A percentile compares a stretch with the other conserved stretches of the same genome.
Conservation (phyloP, 2,329 filamentous ascomycete genomes). For the Mariannaea sp. region DNA sequence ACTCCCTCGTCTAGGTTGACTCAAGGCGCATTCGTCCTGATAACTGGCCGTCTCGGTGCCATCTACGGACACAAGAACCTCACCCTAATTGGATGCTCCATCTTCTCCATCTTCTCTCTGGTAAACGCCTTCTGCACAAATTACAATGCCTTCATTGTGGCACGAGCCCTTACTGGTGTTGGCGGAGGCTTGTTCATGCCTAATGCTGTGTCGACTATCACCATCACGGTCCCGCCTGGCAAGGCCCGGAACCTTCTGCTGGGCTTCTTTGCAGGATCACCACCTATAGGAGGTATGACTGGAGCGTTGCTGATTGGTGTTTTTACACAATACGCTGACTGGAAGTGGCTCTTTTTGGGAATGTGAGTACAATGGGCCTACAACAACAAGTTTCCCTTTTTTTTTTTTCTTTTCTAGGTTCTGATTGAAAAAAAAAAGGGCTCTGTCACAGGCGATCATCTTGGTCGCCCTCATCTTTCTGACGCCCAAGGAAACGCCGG, state of each 20-base stretch:
- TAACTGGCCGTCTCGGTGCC: constrained; percentile 56
- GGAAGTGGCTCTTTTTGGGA: constrained; percentile 50
- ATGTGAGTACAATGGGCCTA: constrained; percentile 35
- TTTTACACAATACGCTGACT: constrained; percentile 37
- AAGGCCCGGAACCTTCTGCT: constrained; percentile 50
- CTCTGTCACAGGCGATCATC: constrained; percentile 13
- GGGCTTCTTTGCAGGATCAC: constrained; percentile 53
- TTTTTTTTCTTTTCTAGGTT: too few relatives aligned
- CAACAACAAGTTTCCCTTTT: neutral
- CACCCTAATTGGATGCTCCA: constrained; percentile 48
- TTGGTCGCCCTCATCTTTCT: constrained; percentile 16
- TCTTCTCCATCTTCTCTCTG: constrained; percentile 36
- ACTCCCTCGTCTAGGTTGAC: constrained; percentile 44
- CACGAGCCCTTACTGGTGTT: constrained; percentile 52
- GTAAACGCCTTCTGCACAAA: constrained; percentile 37
- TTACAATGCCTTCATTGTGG: constrained; percentile 48
- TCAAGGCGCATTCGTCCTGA: constrained; percentile 56
- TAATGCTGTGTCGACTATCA: constrained; percentile 56
- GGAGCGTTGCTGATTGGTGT: constrained; percentile 47
- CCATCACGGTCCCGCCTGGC: constrained; percentile 53
- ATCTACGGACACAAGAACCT: constrained; percentile 56
- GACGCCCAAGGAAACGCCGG: constrained; percentile 25
- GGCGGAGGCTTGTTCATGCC: constrained; percentile 58
- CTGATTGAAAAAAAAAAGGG: constrained; percentile 11
- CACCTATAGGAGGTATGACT: constrained; percentile 22